These are phyloP conservation scores for Mycena belliarum DNA, from an alignment of 768 basidiomycete species.

Conservation along the genomic window DNA sequence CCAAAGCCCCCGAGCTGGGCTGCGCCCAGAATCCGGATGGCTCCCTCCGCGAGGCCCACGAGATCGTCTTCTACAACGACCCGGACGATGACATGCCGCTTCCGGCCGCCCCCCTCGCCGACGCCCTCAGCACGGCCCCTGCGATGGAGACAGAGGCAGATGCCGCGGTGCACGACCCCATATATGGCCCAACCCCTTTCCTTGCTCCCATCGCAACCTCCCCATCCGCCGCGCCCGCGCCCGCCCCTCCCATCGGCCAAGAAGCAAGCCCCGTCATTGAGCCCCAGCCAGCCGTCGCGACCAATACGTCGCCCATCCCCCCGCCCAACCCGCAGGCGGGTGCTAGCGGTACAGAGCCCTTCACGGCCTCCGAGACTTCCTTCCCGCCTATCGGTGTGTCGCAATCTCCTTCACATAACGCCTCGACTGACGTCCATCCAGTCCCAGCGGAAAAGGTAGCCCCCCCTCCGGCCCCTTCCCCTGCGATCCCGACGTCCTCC, in stretches of 20 bases:
- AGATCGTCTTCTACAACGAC: background rate
- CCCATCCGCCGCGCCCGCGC: background rate
- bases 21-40: background rate
- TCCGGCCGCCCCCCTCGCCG: background rate
- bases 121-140: background rate
- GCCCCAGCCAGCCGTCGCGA: too few relatives aligned
- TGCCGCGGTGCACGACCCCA: too few relatives aligned
- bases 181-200: background rate
- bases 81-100: background rate
- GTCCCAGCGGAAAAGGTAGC: too few relatives aligned
- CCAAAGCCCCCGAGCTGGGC: background rate
- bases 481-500: background rate
- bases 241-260: background rate
- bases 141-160: too few relatives aligned
- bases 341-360: too few relatives aligned
- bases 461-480: background rate
- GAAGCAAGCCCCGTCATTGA: too few relatives aligned
- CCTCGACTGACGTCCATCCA: too few relatives aligned
- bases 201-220: background rate
- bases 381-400: too few relatives aligned
- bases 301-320: too few relatives aligned
- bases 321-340: too few relatives aligned
- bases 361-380: too few relatives aligned
- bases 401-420: too few relatives aligned
- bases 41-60: background rate